Evolutionary conservation across 805 yeast species (phyloP), one percentile per base, ranked within the genome.

Genomic region (Ogataea chonburiensis): DNA sequence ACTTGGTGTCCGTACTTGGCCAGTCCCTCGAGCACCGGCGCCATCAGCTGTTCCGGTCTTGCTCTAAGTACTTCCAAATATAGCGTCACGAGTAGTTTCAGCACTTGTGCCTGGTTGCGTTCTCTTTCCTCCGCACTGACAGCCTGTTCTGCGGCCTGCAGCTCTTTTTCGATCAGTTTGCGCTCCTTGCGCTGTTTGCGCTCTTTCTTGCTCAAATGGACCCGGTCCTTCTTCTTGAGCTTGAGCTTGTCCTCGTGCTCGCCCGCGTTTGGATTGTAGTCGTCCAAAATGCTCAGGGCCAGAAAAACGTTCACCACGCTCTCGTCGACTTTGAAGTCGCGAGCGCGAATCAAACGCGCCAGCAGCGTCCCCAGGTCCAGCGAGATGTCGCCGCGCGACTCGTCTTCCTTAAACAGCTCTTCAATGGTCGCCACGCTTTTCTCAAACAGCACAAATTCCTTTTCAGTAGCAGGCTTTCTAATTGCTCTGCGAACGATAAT

Each of bases 1-100:
- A 94, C 88, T 79, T 89, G 80, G 52, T 83, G 93, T 2, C 98
- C 96, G 56, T 81, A 88, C 54, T 78, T 77, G 1, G 97, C 85
- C 38, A 93, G 64, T 3, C 98, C 98, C 64, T 93, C 98, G 37
- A 93, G 67, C 0, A 91, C 94, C 0, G 91, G 72, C 6, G 94
- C 96, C 69, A 87, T 79, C 35, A 93, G 66, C 13, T 75, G 72
- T 24, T 77, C 73, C 13, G 79, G 74, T 28, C 77, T 71, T 12
- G 71, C 72, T 56, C 75, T 82, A 45, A 93, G 67, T 19, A 91
- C 75, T 46, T 85, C 88, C 47, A 93, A 65, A 56, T 93, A 93
- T 14, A 86, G 61, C 1, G 81, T 71, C 42, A 93, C 68, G 18
- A 88, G 68, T 53, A 74, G 61, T 56, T 86, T 86, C 43, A 93